Conservation (phyloP, 148 eudicot genomes). For the Chenopodium quinoa region DNA sequence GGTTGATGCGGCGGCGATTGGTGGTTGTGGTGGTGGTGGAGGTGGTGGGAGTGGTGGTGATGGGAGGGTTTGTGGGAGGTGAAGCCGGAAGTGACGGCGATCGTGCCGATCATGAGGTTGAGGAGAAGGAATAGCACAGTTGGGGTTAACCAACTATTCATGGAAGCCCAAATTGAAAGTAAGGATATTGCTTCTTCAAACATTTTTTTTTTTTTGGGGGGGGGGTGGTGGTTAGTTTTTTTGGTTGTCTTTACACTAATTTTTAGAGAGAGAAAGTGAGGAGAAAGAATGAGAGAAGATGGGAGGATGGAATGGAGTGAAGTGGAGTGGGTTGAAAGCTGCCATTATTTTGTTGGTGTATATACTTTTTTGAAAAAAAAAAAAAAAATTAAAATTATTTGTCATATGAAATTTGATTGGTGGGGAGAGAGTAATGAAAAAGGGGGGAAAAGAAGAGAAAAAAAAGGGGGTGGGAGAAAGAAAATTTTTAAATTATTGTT, state of each 20-base stretch:
- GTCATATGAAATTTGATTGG: not conserved
- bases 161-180: constrained; percentile 63
- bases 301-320: constrained; percentile 15
- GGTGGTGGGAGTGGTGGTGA: constrained; percentile 4
- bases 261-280: not conserved
- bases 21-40: not conserved
- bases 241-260: not conserved
- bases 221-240: no score
- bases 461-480: not conserved
- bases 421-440: not conserved
- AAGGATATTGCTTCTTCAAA: constrained; percentile 52
- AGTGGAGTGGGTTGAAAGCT: constrained; percentile 24
- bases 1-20: not conserved
- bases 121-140: constrained; percentile 69
- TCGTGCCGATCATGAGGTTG: constrained; percentile 74
- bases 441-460: not conserved
- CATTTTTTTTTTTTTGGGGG: constrained; percentile 32
- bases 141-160: constrained; percentile 81
- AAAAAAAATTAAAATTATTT: not conserved
- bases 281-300: not conserved
- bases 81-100: constrained; percentile 53
- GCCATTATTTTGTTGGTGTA: constrained; percentile 3
- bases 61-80: constrained; percentile 28
- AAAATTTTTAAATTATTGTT: no score
- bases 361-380: not conserved